Evolutionary conservation across 2,329 filamentous ascomycete genomes (phyloP).

Genomic region (Pleurostoma richardsiae): DNA sequence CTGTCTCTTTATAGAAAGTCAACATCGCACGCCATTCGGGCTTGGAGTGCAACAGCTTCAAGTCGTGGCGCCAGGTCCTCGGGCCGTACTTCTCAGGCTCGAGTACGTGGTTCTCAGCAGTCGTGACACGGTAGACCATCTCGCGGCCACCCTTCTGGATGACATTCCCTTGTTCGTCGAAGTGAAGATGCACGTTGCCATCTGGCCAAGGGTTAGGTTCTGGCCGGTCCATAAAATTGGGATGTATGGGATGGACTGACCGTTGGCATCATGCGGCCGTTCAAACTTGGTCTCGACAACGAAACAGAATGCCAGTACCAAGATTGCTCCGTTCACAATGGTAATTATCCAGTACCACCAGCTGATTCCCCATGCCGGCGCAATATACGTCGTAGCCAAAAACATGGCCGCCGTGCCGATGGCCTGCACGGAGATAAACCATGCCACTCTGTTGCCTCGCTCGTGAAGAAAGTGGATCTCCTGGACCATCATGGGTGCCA

Average conservation of each 20-base stretch:
- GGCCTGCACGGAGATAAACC: slow-evolving; percentile 1
- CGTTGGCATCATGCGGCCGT: neutral
- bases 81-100: too few species aligned
- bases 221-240: too few species aligned
- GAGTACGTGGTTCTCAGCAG: too few species aligned
- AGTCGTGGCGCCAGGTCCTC: too few species aligned
- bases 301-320: neutral
- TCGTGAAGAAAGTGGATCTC: slow-evolving; percentile 2
- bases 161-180: too few species aligned
- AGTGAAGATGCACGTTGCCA: too few species aligned
- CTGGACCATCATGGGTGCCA: neutral
- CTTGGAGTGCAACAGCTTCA: too few species aligned
- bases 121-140: too few species aligned
- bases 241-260: neutral
- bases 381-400: neutral
- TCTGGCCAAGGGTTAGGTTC: too few species aligned
- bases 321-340: neutral
- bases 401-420: neutral
- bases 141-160: too few species aligned
- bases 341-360: slow-evolving; percentile 3
- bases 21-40: too few species aligned
- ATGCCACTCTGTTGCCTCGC: neutral
- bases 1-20: too few species aligned
- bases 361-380: neutral
- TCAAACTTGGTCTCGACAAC: neutral